Evolutionary conservation across 495 filamentous ascomycete species (phyloP).

Genomic region (Penicillium goetzii): DNA sequence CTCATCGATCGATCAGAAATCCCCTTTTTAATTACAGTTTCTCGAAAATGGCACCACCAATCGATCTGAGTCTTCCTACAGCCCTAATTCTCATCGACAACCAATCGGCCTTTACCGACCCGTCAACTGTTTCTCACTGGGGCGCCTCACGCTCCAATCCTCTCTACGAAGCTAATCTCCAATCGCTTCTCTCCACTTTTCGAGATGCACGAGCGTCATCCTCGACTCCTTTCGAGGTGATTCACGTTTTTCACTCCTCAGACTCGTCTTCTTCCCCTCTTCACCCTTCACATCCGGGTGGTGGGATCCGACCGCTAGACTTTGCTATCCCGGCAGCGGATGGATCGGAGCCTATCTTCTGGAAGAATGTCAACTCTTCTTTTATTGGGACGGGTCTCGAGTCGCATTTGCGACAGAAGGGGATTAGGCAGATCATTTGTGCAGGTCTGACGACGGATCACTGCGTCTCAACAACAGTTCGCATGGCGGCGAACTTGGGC

Average conservation of each 20-base stretch:
- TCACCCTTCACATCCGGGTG: conserved; percentile 34
- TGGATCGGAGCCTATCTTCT: conserved; percentile 47
- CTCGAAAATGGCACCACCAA: conserved; percentile 15
- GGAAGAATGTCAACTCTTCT: conserved; percentile 53
- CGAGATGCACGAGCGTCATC: conserved; percentile 33
- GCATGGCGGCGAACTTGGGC: conserved; percentile 54
- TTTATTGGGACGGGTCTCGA: conserved; percentile 54
- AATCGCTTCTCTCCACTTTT: conserved; percentile 46
- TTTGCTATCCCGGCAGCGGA: conserved; percentile 43
- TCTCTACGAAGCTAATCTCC: conserved; percentile 48
- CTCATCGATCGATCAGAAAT: not conserved
- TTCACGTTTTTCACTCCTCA: conserved; percentile 54
- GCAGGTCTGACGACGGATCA: conserved; percentile 55
- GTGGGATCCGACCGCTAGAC: conserved; percentile 41
- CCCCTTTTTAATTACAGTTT: not conserved
- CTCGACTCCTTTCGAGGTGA: conserved; percentile 37
- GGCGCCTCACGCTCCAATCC: conserved; percentile 51
- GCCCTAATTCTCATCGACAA: conserved; percentile 63
- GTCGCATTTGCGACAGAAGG: conserved; percentile 37
- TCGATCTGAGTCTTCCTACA: conserved; percentile 40
- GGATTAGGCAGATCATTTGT: conserved; percentile 44
- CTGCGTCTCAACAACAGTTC: conserved; percentile 54
- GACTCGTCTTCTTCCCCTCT: conserved; percentile 34
- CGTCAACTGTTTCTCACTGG: conserved; percentile 38
- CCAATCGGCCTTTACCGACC: conserved; percentile 54